A percentile compares a stretch with the other conserved stretches of the same genome.
phyloP scores from a whole-genome alignment of 2,329 filamentous ascomycete genomes.

The Ceratocystis variospora region DNA sequence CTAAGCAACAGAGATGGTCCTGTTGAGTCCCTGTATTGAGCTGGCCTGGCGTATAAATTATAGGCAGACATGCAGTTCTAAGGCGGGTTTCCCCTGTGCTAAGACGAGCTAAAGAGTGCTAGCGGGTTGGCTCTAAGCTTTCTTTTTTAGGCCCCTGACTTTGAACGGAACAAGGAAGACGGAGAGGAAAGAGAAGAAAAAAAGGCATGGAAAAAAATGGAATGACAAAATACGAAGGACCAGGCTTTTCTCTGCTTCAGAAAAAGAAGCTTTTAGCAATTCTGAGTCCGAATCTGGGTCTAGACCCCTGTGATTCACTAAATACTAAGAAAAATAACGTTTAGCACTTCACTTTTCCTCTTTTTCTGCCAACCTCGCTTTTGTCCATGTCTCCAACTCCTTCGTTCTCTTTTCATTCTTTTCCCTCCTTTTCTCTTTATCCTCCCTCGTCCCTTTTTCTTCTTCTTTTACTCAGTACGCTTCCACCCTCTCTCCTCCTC shows the following conservation, averaged over 20 bases:
- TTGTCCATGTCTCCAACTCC: slow-evolving; percentile 1
- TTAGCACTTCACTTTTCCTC: neutral
- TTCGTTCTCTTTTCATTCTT: neutral
- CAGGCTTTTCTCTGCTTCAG: neutral
- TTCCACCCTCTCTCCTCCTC: neutral
- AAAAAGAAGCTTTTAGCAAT: neutral
- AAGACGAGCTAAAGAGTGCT: too few relatives aligned
- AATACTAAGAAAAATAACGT: neutral
- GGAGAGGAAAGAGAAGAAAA: neutral
- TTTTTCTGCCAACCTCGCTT: neutral
- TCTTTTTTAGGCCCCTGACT: too few relatives aligned
- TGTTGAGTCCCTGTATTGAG: too few relatives aligned
- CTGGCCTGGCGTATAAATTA: too few relatives aligned
- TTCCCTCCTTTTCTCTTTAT: neutral
- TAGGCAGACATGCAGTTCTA: too few relatives aligned
- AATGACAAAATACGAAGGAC: neutral
- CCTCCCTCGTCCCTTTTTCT: neutral
- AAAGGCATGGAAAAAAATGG: neutral
- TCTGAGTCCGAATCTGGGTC: too few relatives aligned
- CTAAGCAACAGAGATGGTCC: too few relatives aligned
- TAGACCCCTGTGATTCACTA: too few relatives aligned
- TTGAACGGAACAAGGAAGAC: too few relatives aligned
- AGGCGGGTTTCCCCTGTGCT: too few relatives aligned
- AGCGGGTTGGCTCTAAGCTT: too few relatives aligned
- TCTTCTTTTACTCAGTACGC: neutral